Percentiles rank a stretch among this genome's conserved stretches.
These are phyloP conservation scores for Fusarium haematococcum DNA, from an alignment of 2,329 filamentous ascomycete species.

Conservation along the genomic window DNA sequence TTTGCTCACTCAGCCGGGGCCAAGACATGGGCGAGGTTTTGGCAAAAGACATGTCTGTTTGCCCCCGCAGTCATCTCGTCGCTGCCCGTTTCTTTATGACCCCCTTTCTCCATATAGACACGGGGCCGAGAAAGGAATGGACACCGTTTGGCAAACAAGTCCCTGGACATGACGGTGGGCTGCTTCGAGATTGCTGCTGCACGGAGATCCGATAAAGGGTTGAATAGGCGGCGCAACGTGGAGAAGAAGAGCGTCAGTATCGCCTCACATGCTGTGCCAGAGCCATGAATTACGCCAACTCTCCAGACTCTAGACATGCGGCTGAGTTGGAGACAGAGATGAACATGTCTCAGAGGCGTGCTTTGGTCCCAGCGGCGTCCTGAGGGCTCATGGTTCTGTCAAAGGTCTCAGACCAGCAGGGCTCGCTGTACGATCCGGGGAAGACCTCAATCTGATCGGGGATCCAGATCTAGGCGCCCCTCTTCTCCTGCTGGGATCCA, in stretches of 20 bases:
- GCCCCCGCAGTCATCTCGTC: constrained; percentile 12
- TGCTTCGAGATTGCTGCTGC: constrained; percentile 13
- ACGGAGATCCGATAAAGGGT: not conserved
- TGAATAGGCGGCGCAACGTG: constrained; percentile 14
- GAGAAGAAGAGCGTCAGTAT: constrained; percentile 18
- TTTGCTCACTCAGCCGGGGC: constrained; percentile 25
- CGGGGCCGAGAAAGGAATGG: constrained; percentile 12
- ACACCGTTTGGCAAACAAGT: constrained; percentile 29
- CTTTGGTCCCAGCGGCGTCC: not conserved
- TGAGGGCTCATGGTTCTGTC: constrained; percentile 22
- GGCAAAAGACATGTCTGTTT: constrained; percentile 25
- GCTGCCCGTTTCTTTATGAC: constrained; percentile 1
- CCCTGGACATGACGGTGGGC: not conserved
- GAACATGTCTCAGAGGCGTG: constrained; percentile 11
- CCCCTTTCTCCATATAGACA: constrained; percentile 8
- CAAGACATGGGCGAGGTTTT: not conserved
- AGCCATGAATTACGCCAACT: constrained; percentile 1
- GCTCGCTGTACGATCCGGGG: constrained; percentile 25
- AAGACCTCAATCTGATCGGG: constrained; percentile 26
- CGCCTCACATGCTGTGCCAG: constrained; percentile 26
- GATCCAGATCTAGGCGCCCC: constrained; percentile 28
- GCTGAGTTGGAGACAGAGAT: constrained; percentile 7
- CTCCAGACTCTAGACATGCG: constrained; percentile 11
- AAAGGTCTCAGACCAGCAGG: constrained; percentile 15
- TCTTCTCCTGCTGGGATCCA: not conserved